Base-by-base conservation (phyloP, 2,329 filamentous ascomycete genomes). In the Botrytis sinoallii region DNA sequence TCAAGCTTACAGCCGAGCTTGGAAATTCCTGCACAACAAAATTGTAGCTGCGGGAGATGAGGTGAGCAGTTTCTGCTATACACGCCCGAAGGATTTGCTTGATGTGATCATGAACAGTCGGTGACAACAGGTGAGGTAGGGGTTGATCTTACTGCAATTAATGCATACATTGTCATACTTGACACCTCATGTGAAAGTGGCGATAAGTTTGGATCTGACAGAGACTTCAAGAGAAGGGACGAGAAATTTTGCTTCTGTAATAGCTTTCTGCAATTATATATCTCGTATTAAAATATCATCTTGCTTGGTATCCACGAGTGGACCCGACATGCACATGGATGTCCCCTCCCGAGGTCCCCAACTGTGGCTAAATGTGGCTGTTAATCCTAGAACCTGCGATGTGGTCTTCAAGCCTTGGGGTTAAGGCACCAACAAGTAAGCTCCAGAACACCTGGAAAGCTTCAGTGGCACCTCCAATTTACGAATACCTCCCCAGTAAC, bases 281-380 rank as follows among this genome's bases (percentile, higher is more conserved):
- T 57, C 5, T 57, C n/a, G 52, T 29, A 29, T 57, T 14, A 18
- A 35, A 35, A 29, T 66, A 29, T 48, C 22, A n/a, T 66, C 44
- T n/a, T 32, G 46, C 29, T 10, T 65, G 35, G 6, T n/a, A 65
- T 48, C 29, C 35, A n/a, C 40, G 0, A 12, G 38, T 12, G 38
- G 38, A 40, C 20, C n/a, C n/a, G n/a, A n/a, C n/a, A n/a, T n/a
- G n/a, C n/a, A n/a, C n/a, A n/a, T n/a, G n/a, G n/a, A n/a, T n/a
- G n/a, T n/a, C n/a, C n/a, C n/a, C n/a, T 22, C 20, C 20, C 35
- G 35, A 35, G 35, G 46, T 48, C 64, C 44, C 10, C 18, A 18
- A 35, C 8, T 68, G 66, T 69, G 66, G 48, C 52, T 69, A 29
- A 29, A 29, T 44, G 46, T 68, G 65, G 65, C 65, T 55, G 65